Conservation (phyloP, 2,329 filamentous ascomycete genomes). For the Fusarium sororula region DNA sequence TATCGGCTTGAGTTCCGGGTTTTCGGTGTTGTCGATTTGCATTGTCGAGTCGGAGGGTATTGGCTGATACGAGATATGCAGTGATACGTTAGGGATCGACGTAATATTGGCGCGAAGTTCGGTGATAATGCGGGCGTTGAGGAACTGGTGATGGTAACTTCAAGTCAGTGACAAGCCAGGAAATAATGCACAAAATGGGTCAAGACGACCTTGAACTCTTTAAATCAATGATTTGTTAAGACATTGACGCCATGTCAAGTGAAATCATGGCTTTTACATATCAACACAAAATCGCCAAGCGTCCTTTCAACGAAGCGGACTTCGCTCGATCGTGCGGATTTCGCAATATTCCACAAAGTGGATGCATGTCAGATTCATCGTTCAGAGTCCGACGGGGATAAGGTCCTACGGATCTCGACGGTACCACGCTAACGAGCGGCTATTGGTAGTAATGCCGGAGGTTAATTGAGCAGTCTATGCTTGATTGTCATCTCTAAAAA, state of each 20-base stretch:
- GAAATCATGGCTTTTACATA: neutral
- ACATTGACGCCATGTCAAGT: too few species aligned
- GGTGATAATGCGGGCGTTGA: neutral
- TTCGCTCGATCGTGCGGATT: neutral
- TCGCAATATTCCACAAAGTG: neutral
- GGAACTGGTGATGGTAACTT: too few species aligned
- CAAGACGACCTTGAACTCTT: too few species aligned
- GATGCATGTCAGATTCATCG: neutral
- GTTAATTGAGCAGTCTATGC: neutral
- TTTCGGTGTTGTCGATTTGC: neutral
- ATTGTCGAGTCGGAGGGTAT: neutral
- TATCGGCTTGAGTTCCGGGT: neutral
- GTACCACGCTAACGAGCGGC: neutral
- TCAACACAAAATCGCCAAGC: neutral
- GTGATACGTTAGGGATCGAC: neutral
- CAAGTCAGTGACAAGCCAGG: rapidly evolving
- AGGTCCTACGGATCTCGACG: neutral
- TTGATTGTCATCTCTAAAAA: neutral
- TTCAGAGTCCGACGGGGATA: conserved; percentile 1
- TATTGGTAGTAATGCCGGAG: neutral
- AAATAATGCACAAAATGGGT: neutral
- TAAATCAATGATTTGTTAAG: too few species aligned
- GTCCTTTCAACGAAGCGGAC: neutral
- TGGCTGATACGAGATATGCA: neutral
- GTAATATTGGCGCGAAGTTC: neutral